Evolutionary conservation across 2,329 filamentous ascomycete genomes (phyloP), one percentile per base, ranked within the genome.

Genomic region (Trichoderma arundinaceum): DNA sequence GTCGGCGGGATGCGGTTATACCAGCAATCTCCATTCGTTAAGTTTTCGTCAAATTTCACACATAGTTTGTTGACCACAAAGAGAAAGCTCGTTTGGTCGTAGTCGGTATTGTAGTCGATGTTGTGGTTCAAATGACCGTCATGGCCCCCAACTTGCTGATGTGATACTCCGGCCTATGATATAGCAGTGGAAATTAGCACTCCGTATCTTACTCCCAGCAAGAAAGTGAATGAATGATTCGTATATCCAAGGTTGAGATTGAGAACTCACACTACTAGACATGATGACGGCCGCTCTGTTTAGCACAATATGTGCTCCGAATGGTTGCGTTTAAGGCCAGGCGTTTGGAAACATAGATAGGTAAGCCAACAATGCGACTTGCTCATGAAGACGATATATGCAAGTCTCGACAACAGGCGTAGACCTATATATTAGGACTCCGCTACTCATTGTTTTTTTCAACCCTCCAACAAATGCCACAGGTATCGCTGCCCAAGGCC

Each of bases 1-100:
- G 49, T 57, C 0, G 77, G 79, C 0, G 79, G 79, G 3, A 77
- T 57, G 0, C 28, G 59, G 43, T 79, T 78, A n/a, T 70, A 64
- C 71, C 70, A 77, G 4, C 32, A 9, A 44, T 73, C 71, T 10
- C 60, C 49, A 7, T 69, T 49, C 22, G 77, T 64, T 1, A 63
- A 6, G 10, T 22, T 7, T 6, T 44, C 49, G 39, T 54, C 9
- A 28, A n/a, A 1, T 8, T 1, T 4, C 12, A 63, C 39, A 9
- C 5, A 2, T 3, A 80, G 69, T 46, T 79, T 75, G 65, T 79
- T 79, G 51, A 80, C 72, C 2, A 78, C 71, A 32, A 82, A 82
- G 1, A 81, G 67, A 63, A 81, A 81, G 39, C 71, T 75, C 1
- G 73, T 62, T 12, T 15, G 38, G 13, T 39, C 8, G 13, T n/a